Base-by-base conservation (phyloP, 2,329 filamentous ascomycete genomes). In the Xylariales sp. region DNA sequence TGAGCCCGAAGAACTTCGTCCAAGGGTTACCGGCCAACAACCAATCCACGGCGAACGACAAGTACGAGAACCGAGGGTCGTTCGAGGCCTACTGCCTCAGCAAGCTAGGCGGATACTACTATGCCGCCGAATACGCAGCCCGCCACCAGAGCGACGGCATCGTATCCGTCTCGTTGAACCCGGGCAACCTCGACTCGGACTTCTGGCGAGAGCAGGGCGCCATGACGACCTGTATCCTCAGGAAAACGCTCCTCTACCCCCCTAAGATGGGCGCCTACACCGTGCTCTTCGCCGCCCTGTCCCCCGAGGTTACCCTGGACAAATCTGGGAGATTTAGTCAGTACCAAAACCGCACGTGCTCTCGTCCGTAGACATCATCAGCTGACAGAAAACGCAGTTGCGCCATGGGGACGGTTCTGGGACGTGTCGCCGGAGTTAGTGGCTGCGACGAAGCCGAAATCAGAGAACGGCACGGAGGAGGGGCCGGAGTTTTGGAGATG, bases 131-230 rank as follows among this genome's bases (percentile, higher is more conserved):
- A 32, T 65, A 61, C 39, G 69, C 70, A 9, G 50, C 49, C 32
- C 70, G 69, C 7, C 64, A 69, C 41, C 54, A 54, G 61, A 10
- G 50, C 32, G 64, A 69, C 45, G 64, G 64, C 12, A 45, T 69
- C 14, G 28, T 65, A 45, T 67, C 60, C 56, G 46, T 69, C 32
- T 36, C 68, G 1, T 50, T 67, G 10, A 67, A 69, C 52, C 68
- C 64, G 5, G 64, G 68, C 12, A 69, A 69, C 53, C 30, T 67
- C n/a, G 41, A 54, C 18, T 65, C 68, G 7, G 73, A 75, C 2
- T 69, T 77, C 12, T 73, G 65, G 57, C 70, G 75, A 1, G 36
- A 43, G 10, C 46, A 71, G 16, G 23, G 23, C 23, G 2, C 23
- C 23, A 23, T 23, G 23, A 23, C 23, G 23, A 23, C 23, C 23